Evolutionary conservation across 2,329 filamentous ascomycete genomes (phyloP).

Genomic region (Berkeleyomyces rouxiae): DNA sequence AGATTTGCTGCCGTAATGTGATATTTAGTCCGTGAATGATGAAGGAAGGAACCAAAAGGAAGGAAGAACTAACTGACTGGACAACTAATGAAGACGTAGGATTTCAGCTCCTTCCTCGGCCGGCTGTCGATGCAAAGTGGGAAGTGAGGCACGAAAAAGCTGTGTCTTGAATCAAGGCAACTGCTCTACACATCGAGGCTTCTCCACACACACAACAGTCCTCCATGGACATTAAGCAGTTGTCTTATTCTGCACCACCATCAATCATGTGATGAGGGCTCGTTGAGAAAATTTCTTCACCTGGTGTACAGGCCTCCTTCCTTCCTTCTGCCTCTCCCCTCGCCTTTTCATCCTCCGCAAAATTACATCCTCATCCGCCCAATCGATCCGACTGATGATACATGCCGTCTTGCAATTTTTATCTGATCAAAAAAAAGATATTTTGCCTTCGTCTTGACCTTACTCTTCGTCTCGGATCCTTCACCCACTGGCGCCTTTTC

Average conservation of each 20-base stretch:
- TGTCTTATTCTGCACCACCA: neutral
- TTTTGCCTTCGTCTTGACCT: neutral
- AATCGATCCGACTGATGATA: neutral
- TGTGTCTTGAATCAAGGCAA: neutral
- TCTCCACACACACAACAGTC: neutral
- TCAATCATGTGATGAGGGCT: neutral
- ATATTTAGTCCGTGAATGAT: neutral
- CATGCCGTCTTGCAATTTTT: neutral
- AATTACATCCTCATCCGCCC: neutral
- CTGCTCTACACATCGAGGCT: no score
- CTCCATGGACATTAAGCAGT: neutral
- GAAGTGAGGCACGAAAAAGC: no score
- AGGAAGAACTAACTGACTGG: neutral
- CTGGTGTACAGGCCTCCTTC: neutral
- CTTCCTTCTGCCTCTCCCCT: neutral
- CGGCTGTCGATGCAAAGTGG: no score
- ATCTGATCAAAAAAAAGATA: neutral
- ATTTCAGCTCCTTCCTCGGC: neutral
- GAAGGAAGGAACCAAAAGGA: neutral
- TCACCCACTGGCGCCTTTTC: neutral
- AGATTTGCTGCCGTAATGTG: neutral
- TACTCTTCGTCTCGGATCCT: neutral
- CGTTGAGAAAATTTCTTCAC: neutral
- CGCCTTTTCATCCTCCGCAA: neutral
- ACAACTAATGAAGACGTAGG: neutral